Evolutionary conservation across 208 protist species (phyloP).

Genomic region (Trypanosoma grayi): DNA sequence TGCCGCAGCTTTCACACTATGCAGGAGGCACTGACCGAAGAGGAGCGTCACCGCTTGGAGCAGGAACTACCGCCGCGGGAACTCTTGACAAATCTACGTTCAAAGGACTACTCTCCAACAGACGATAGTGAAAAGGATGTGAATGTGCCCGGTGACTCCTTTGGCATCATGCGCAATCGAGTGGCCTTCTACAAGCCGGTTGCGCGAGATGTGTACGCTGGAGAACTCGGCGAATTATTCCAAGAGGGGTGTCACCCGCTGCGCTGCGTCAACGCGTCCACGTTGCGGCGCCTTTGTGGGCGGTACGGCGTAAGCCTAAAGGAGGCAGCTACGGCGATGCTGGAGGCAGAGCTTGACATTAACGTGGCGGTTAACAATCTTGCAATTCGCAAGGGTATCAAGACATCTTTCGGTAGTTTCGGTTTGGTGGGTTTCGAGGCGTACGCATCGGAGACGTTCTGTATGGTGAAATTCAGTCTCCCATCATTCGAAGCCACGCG

Average conservation of each 20-base stretch:
- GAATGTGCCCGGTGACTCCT: slow-evolving; percentile 78
- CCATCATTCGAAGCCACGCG: slow-evolving; percentile 57
- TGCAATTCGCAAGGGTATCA: slow-evolving; percentile 42
- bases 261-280: slow-evolving; percentile 51
- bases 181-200: slow-evolving; percentile 79
- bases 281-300: slow-evolving; percentile 52
- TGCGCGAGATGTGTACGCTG: slow-evolving; percentile 30
- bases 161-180: slow-evolving; percentile 87
- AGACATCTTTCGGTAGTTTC: slow-evolving; percentile 56
- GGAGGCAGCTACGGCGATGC: slow-evolving; percentile 52
- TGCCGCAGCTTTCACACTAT: background rate
- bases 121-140: slow-evolving; percentile 45
- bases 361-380: slow-evolving; percentile 64
- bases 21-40: slow-evolving; percentile 32
- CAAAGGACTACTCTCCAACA: slow-evolving; percentile 29
- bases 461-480: slow-evolving; percentile 72
- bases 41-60: slow-evolving; percentile 62
- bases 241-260: slow-evolving; percentile 56
- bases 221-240: slow-evolving; percentile 59
- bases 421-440: slow-evolving; percentile 80
- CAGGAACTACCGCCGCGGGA: slow-evolving; percentile 71
- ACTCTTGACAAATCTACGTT: slow-evolving; percentile 52
- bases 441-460: slow-evolving; percentile 86
- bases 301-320: slow-evolving; percentile 53
- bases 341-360: slow-evolving; percentile 52